Evolutionary conservation across 768 basidiomycete species (phyloP).

Genomic region (Mycena haematopus): DNA sequence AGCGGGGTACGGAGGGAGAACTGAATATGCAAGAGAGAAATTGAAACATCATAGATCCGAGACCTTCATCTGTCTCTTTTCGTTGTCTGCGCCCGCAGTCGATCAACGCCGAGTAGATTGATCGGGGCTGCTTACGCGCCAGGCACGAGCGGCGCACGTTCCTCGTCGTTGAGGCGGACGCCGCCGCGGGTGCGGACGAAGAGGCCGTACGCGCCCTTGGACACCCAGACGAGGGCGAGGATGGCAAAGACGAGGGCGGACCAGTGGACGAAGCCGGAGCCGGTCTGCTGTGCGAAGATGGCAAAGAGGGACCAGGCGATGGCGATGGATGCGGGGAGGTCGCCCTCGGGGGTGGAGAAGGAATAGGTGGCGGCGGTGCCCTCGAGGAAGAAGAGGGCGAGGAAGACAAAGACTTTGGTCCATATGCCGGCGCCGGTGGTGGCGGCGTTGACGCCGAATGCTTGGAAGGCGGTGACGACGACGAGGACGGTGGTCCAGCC

Average conservation of each 20-base stretch:
- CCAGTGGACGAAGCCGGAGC: slow-evolving; percentile 88
- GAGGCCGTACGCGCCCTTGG: slow-evolving; percentile 73
- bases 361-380: slow-evolving; percentile 93
- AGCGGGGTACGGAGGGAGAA: not conserved
- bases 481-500: slow-evolving; percentile 91
- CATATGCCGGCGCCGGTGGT: slow-evolving; percentile 75
- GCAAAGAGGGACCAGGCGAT: slow-evolving; percentile 95
- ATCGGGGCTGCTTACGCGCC: slow-evolving; percentile 31
- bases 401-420: slow-evolving; percentile 96
- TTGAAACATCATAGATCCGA: not conserved
- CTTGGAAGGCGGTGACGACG: slow-evolving; percentile 83
- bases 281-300: slow-evolving; percentile 80
- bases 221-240: slow-evolving; percentile 82
- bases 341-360: slow-evolving; percentile 88
- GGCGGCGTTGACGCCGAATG: slow-evolving; percentile 82
- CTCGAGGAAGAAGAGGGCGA: slow-evolving; percentile 91
- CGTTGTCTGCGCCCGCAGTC: not conserved
- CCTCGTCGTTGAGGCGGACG: slow-evolving; percentile 81
- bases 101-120: not conserved
- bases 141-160: slow-evolving; percentile 82
- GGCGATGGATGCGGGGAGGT: slow-evolving; percentile 89
- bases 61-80: slow-evolving; percentile 11
- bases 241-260: slow-evolving; percentile 84
- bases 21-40: slow-evolving; percentile 2
- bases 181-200: slow-evolving; percentile 54